These are phyloP conservation scores for Wickerhamiella brachini DNA, from an alignment of 805 yeast genomes.

Conservation along the genomic window DNA sequence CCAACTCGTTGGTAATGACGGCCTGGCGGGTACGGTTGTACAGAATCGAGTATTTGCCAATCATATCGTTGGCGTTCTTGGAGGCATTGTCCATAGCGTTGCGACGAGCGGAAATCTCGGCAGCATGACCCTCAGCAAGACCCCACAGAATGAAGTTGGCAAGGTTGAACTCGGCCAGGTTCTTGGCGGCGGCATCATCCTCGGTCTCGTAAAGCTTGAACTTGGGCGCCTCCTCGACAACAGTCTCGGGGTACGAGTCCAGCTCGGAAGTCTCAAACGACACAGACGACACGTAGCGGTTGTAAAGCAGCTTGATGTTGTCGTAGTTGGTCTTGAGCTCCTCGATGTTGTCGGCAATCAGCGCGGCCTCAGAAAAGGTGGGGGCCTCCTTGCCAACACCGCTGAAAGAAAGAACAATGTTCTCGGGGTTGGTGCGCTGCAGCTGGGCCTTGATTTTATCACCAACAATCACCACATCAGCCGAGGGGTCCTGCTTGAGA, in stretches of 20 bases:
- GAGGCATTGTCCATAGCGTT: constrained; percentile 99
- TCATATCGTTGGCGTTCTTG: constrained; percentile 99
- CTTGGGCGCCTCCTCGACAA: constrained; percentile 76
- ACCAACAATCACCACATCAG: constrained; percentile 80
- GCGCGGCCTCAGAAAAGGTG: constrained; percentile 76
- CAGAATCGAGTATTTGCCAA: constrained; percentile 85
- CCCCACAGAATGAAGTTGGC: constrained; percentile 85
- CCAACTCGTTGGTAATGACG: constrained; percentile 97
- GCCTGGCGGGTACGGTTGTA: constrained; percentile 99
- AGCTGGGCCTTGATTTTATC: constrained; percentile 88
- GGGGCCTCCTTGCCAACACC: constrained; percentile 97
- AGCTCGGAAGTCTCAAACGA: constrained; percentile 73
- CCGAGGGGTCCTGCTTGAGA: constrained; percentile 45
- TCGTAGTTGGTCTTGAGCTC: constrained; percentile 46
- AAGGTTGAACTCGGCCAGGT: constrained; percentile 69
- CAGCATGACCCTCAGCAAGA: constrained; percentile 95
- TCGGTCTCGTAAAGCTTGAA: constrained; percentile 67
- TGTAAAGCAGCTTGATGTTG: constrained; percentile 69
- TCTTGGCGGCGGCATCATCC: constrained; percentile 22
- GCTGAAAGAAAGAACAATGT: constrained; percentile 61
- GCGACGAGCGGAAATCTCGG: constrained; percentile 97
- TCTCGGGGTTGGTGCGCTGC: constrained; percentile 61
- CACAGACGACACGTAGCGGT: constrained; percentile 76
- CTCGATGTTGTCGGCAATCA: constrained; percentile 73
- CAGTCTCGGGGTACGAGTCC: constrained; percentile 51